Evolutionary conservation across 805 yeast genomes (phyloP).

Genomic region (Nakazawaea wyomingensis): DNA sequence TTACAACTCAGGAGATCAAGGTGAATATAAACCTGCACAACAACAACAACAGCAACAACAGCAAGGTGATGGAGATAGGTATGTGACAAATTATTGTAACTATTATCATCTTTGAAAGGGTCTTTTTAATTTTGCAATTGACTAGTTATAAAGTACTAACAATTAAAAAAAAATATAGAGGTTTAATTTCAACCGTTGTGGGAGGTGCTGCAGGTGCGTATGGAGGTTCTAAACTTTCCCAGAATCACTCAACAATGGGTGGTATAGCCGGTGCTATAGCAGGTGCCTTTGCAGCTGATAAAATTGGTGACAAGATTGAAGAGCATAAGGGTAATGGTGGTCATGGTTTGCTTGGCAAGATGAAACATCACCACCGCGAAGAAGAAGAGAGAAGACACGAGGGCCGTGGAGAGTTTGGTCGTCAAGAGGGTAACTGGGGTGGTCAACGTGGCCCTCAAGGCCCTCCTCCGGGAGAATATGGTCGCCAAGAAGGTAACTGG

Average conservation of each 20-base stretch:
- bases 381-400: slow-evolving; percentile 11
- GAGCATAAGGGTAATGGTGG: slow-evolving; percentile 15
- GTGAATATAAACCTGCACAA: slow-evolving; percentile 25
- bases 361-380: slow-evolving; percentile 9
- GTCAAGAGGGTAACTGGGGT: slow-evolving; percentile 18
- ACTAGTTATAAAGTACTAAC: too few relatives aligned
- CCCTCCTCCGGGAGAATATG: slow-evolving; percentile 14
- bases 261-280: slow-evolving; percentile 48
- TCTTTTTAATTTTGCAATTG: not conserved
- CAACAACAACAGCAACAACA: slow-evolving; percentile 29
- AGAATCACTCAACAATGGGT: slow-evolving; percentile 36
- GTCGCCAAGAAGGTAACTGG: slow-evolving; percentile 12
- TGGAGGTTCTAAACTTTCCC: slow-evolving; percentile 42
- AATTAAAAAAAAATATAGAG: slow-evolving; percentile 26
- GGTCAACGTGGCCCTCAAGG: slow-evolving; percentile 13
- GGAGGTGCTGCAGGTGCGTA: slow-evolving; percentile 53
- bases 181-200: slow-evolving; percentile 36
- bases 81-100: not conserved
- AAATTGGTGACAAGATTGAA: slow-evolving; percentile 36
- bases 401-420: slow-evolving; percentile 16
- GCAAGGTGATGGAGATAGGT: slow-evolving; percentile 21
- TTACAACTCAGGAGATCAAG: slow-evolving; percentile 40
- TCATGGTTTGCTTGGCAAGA: not conserved
- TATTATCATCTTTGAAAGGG: not conserved
- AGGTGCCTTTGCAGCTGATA: slow-evolving; percentile 52